phyloP scores from a whole-genome alignment of 1,139 yeast genomes.

The Taiozyma sp. region DNA sequence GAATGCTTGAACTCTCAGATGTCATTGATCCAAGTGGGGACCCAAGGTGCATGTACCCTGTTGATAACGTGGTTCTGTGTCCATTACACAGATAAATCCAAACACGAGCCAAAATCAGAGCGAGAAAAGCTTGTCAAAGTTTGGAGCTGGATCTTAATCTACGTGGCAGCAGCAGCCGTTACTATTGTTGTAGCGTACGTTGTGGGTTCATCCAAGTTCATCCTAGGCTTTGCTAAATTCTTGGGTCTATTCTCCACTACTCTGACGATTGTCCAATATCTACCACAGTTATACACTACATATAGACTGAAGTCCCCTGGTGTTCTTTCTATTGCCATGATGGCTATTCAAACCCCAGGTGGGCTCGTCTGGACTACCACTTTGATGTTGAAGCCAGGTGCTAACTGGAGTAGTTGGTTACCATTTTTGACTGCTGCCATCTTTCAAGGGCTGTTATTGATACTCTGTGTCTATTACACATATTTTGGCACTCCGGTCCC shows the following conservation, averaged over 20 bases:
- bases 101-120: conserved; percentile 37
- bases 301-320: conserved; percentile 71
- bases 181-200: conserved; percentile 36
- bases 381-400: conserved; percentile 65
- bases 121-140: conserved; percentile 38
- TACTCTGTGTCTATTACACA: conserved; percentile 47
- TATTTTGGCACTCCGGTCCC: conserved; percentile 4
- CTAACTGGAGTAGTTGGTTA: conserved; percentile 86
- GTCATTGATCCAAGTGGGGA: conserved; percentile 65
- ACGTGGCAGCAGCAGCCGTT: conserved; percentile 24
- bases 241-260: conserved; percentile 62
- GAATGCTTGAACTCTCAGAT: conserved; percentile 69
- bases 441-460: conserved; percentile 52
- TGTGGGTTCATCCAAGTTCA: conserved; percentile 26
- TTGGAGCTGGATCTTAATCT: conserved; percentile 26
- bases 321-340: conserved; percentile 73
- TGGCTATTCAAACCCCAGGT: conserved; percentile 89
- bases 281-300: conserved; percentile 79
- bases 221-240: conserved; percentile 44
- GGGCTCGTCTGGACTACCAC: conserved; percentile 76
- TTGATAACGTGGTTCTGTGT: conserved; percentile 55
- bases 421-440: conserved; percentile 73
- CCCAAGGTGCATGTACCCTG: conserved; percentile 64
- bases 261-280: conserved; percentile 65
- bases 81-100: conserved; percentile 34